These are phyloP conservation scores for Parmales sp. DNA, from an alignment of 108 stramenopile genomes.

Conservation along the genomic window DNA sequence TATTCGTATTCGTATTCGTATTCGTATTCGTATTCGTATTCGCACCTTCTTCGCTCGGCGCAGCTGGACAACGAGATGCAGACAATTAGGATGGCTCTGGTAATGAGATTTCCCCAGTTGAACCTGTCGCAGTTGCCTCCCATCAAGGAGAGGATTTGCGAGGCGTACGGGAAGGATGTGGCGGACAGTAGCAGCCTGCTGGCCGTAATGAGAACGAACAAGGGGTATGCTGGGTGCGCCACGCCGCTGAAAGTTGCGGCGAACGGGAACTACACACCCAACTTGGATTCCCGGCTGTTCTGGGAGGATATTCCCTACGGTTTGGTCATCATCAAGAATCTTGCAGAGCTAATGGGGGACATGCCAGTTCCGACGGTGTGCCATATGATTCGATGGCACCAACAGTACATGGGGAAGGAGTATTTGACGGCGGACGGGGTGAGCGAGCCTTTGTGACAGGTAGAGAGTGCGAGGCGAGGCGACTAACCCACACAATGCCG, in stretches of 20 bases:
- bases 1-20: too few relatives aligned
- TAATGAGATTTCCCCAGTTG: slow-evolving; percentile 28
- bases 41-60: too few relatives aligned
- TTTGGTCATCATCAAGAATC: slow-evolving; percentile 31
- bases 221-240: slow-evolving; percentile 27
- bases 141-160: slow-evolving; percentile 22
- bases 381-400: slow-evolving; percentile 37
- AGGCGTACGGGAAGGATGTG: slow-evolving; percentile 33
- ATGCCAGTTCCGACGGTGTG: slow-evolving; percentile 33
- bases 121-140: slow-evolving; percentile 25
- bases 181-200: slow-evolving; percentile 23
- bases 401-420: slow-evolving; percentile 27
- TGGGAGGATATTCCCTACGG: slow-evolving; percentile 40
- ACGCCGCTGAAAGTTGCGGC: slow-evolving; percentile 27
- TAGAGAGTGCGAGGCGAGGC: too few relatives aligned
- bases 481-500: too few relatives aligned
- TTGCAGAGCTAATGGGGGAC: slow-evolving; percentile 34
- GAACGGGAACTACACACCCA: slow-evolving; percentile 19
- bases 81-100: slow-evolving; percentile 16
- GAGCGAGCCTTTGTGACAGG: too few relatives aligned
- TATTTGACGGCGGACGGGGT: slow-evolving; percentile 23
- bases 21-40: too few relatives aligned
- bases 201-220: slow-evolving; percentile 28
- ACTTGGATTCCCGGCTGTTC: slow-evolving; percentile 27
- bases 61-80: slow-evolving; percentile 37